Evolutionary conservation across 352 stramenopile species (phyloP), one percentile per base, ranked within the genome.

Genomic region (Phytophthora podocarpi): DNA sequence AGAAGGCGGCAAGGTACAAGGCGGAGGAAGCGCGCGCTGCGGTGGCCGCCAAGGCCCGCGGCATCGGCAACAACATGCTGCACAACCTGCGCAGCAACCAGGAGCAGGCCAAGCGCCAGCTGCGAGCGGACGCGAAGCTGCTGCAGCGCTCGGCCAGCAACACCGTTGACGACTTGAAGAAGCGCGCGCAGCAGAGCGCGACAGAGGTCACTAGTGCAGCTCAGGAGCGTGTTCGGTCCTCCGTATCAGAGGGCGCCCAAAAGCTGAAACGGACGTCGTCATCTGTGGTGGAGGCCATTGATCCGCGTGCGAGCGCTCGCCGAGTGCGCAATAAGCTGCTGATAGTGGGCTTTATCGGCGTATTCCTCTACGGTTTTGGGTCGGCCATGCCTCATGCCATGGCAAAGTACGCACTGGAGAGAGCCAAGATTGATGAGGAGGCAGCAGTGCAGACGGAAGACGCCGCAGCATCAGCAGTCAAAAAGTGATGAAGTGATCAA

Each of bases 331-430:
- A 93, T 54, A 82, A 81, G 2, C 50, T 81, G 37, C 41, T 95
- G 13, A 30, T 78, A 27, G 27, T 92, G 16, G 86, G 84, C 12
- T 84, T 87, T 45, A 69, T 83, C 10, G 86, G 70, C 2, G 18
- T 95, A 10, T 86, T 87, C 45, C 26, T 95, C 24, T 95, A 93
- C 39, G 86, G 86, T 1, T 90, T 95, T 54, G 86, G 82, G 11
- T 81, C 82, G 15, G 52, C 73, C 11, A 46, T 80, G 52, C 85
- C 85, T 28, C 59, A 80, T 37, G 85, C 85, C 16, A 72, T 93
- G 76, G 67, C 76, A 18, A 86, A 84, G 18, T 95, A 95, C 47
- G 69, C 73, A 20, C 58, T 91, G 45, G 82, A 91, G 60, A 78
- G 61, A 57, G 71, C 76, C 13, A 82, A 80, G 35, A 71, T 87